These are phyloP conservation scores for Heimioporus sp. DNA, from an alignment of 768 basidiomycete genomes.

Conservation along the genomic window DNA sequence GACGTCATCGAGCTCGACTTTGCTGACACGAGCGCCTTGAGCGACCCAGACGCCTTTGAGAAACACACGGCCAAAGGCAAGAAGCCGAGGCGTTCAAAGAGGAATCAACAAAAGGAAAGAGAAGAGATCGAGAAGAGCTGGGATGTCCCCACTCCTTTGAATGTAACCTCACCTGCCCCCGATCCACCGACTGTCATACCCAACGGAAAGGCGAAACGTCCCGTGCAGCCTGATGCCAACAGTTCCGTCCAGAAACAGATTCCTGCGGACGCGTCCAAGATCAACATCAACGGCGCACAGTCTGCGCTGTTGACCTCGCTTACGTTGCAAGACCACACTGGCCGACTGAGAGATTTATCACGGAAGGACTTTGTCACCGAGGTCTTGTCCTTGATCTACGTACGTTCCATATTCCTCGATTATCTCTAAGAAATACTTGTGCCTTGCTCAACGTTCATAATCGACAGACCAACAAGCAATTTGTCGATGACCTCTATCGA, in stretches of 20 bases:
- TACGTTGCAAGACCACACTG: slow-evolving; percentile 13
- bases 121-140: slow-evolving; percentile 59
- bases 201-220: slow-evolving; percentile 26
- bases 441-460: neutral
- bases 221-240: slow-evolving; percentile 5
- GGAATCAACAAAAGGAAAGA: slow-evolving; percentile 37
- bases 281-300: slow-evolving; percentile 20
- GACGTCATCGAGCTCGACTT: slow-evolving; percentile 79
- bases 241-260: slow-evolving; percentile 4
- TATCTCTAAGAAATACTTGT: neutral
- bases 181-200: slow-evolving; percentile 6
- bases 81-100: slow-evolving; percentile 28
- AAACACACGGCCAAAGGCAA: slow-evolving; percentile 25
- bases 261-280: slow-evolving; percentile 4
- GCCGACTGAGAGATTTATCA: slow-evolving; percentile 31
- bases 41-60: slow-evolving; percentile 61
- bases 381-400: slow-evolving; percentile 60
- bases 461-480: slow-evolving; percentile 58
- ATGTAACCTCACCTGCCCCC: slow-evolving; percentile 15
- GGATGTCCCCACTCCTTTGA: slow-evolving; percentile 46
- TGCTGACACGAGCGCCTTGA: slow-evolving; percentile 68
- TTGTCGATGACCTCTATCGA: slow-evolving; percentile 60
- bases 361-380: slow-evolving; percentile 60
- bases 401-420: slow-evolving; percentile 29
- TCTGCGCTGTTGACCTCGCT: slow-evolving; percentile 27